These are phyloP conservation scores for Echeveria elegans DNA, from an alignment of 164 flowering plant species.

Conservation along the genomic window DNA sequence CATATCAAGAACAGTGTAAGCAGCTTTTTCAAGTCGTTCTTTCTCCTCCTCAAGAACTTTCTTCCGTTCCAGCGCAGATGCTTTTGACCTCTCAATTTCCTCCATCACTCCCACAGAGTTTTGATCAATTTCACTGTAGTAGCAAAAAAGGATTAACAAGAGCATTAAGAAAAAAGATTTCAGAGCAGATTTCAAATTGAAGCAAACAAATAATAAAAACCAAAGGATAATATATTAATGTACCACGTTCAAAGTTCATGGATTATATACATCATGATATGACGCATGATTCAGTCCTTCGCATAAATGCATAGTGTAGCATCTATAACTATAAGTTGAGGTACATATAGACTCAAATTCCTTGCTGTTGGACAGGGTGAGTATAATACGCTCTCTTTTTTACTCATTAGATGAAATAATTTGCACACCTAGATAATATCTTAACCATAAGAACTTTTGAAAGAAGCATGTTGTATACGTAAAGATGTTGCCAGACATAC, in stretches of 20 bases:
- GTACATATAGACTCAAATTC: too few relatives aligned
- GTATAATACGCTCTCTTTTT: too few relatives aligned
- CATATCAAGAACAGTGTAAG: constrained; percentile 59
- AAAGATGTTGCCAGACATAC: not conserved
- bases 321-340: too few relatives aligned
- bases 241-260: too few relatives aligned
- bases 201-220: not conserved
- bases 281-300: too few relatives aligned
- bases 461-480: not conserved
- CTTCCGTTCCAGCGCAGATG: constrained; percentile 49
- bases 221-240: too few relatives aligned
- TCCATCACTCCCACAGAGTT: constrained; percentile 50
- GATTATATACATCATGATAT: too few relatives aligned
- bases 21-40: constrained; percentile 66
- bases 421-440: too few relatives aligned
- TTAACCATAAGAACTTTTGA: too few relatives aligned
- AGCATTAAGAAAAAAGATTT: not conserved
- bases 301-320: too few relatives aligned
- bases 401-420: too few relatives aligned
- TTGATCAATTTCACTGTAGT: constrained; percentile 44
- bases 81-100: constrained; percentile 69
- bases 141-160: not conserved
- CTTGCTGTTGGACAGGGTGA: too few relatives aligned
- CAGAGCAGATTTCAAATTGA: not conserved
- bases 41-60: constrained; percentile 58